These are phyloP conservation scores for Prosopis cineraria DNA, from an alignment of 306 rosid genomes.

Conservation along the genomic window DNA sequence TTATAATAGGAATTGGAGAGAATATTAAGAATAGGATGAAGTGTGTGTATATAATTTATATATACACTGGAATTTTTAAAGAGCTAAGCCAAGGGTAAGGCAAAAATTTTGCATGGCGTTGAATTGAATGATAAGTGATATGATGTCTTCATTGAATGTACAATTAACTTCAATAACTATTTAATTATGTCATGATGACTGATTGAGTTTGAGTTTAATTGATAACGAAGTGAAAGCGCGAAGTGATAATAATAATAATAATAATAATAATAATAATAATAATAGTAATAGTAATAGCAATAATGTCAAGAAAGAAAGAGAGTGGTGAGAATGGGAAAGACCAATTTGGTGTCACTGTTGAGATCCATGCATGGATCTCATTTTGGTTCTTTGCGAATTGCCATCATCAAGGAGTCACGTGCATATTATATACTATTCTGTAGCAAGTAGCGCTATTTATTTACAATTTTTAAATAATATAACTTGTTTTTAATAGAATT, in stretches of 20 bases:
- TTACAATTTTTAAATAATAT: no score
- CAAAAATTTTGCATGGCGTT: neutral
- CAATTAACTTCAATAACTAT: neutral
- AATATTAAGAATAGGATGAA: no score
- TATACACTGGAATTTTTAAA: neutral
- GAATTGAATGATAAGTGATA: neutral
- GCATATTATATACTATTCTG: no score
- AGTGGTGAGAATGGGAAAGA: neutral
- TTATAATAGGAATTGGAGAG: no score
- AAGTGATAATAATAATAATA: neutral
- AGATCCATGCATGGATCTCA: neutral
- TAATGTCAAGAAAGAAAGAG: neutral
- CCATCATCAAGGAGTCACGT: no score
- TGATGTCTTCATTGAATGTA: neutral
- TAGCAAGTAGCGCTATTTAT: no score
- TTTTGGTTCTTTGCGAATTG: neutral
- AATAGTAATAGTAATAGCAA: neutral
- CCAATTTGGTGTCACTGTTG: no score
- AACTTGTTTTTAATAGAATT: no score
- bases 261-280: neutral
- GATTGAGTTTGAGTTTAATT: neutral
- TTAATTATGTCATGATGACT: no score
- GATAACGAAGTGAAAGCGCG: neutral
- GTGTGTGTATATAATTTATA: no score
- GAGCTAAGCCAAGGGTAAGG: neutral